phyloP scores from a whole-genome alignment of 805 yeast species.

The Brettanomyces naardenensis region DNA sequence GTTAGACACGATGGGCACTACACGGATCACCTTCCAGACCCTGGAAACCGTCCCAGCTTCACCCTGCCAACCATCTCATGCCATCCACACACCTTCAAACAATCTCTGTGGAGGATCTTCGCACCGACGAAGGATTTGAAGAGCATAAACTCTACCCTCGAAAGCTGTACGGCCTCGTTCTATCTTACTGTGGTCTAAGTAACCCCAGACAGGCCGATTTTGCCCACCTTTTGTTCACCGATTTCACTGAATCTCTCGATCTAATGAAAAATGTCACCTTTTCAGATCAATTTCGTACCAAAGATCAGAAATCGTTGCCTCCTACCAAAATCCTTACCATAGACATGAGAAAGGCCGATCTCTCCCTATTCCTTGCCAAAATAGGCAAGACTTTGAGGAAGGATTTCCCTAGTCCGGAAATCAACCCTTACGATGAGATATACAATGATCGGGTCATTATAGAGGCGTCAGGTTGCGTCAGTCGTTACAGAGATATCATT shows the following conservation, averaged over 20 bases:
- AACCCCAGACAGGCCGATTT: slow-evolving; percentile 2
- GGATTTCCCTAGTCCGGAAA: slow-evolving; percentile 6
- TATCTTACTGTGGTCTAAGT: slow-evolving; percentile 8
- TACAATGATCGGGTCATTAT: slow-evolving; percentile 13
- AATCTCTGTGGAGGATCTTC: slow-evolving; percentile 8
- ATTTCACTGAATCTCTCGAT: slow-evolving; percentile 13
- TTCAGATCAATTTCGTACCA: not conserved
- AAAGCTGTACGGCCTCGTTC: slow-evolving; percentile 11
- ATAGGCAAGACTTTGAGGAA: not conserved
- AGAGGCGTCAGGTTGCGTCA: slow-evolving; percentile 11
- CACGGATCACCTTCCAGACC: too few species aligned
- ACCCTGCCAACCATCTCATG: too few species aligned
- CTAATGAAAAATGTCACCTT: slow-evolving; percentile 1
- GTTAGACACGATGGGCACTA: too few species aligned
- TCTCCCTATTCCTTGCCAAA: slow-evolving; percentile 3
- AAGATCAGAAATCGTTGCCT: not conserved
- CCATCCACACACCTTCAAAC: too few species aligned
- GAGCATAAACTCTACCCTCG: slow-evolving; percentile 5
- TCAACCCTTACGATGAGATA: slow-evolving; percentile 11
- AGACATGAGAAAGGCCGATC: slow-evolving; percentile 9
- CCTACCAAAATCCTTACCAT: slow-evolving; percentile 7
- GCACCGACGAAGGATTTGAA: slow-evolving; percentile 1
- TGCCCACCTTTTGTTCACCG: slow-evolving; percentile 13
- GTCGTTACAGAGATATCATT: slow-evolving; percentile 10
- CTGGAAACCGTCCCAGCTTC: too few species aligned